These are phyloP conservation scores for Acarospora socialis DNA, from an alignment of 2,329 filamentous ascomycete species.

Conservation along the genomic window DNA sequence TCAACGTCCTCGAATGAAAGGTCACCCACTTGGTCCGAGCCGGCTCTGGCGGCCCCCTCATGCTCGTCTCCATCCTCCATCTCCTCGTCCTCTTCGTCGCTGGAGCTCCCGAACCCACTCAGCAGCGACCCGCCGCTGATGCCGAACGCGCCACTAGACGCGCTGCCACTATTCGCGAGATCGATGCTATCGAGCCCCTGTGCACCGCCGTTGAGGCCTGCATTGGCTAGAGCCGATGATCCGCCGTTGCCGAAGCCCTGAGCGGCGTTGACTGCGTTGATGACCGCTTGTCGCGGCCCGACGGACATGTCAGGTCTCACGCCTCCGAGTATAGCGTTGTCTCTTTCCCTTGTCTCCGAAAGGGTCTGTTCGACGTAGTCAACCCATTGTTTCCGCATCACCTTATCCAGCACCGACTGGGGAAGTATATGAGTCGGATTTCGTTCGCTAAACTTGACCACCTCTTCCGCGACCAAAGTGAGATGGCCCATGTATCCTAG, in stretches of 20 bases:
- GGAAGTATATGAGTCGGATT: conserved; percentile 81
- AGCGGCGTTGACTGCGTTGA: conserved; percentile 43
- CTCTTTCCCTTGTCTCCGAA: conserved; percentile 83
- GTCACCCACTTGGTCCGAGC: conserved; percentile 54
- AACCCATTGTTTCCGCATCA: conserved; percentile 83
- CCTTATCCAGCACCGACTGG: conserved; percentile 68
- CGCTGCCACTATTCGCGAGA: conserved; percentile 45
- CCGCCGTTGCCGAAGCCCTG: conserved; percentile 41
- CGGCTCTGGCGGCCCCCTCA: conserved; percentile 34
- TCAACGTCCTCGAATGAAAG: conserved; percentile 46
- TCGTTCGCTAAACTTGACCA: conserved; percentile 94
- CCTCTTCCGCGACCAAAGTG: conserved; percentile 92
- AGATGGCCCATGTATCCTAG: conserved; percentile 98
- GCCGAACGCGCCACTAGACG: conserved; percentile 57
- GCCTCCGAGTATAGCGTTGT: conserved; percentile 95
- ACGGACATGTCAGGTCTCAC: conserved; percentile 84
- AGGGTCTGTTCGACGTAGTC: conserved; percentile 88
- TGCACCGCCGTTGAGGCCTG: conserved; percentile 57
- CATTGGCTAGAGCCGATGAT: conserved; percentile 62
- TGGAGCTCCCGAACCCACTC: conserved; percentile 86
- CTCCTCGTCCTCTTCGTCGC: conserved; percentile 92
- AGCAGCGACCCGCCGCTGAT: conserved; percentile 61
- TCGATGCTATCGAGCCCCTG: conserved; percentile 49
- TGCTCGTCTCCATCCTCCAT: conserved; percentile 74
- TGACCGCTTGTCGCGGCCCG: conserved; percentile 56